Conservation (phyloP, 2,329 filamentous ascomycete genomes). For the Aspergillus sp. region DNA sequence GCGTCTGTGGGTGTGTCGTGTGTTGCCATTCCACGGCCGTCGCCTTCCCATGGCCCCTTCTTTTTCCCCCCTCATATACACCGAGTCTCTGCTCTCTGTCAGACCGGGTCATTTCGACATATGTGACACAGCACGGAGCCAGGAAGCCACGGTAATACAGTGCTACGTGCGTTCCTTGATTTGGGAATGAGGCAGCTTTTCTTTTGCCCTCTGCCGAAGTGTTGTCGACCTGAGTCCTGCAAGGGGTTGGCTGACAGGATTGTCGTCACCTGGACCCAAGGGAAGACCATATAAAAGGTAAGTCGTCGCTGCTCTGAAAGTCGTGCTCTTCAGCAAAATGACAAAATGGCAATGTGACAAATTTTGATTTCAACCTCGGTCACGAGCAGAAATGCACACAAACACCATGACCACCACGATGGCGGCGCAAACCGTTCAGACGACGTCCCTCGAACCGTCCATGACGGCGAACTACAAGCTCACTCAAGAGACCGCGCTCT, state of each 20-base stretch:
- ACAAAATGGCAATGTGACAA: not conserved
- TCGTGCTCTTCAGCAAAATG: not conserved
- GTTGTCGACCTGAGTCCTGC: not conserved
- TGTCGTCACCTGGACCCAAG: not conserved
- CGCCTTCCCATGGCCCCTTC: not conserved
- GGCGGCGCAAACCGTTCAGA: not conserved
- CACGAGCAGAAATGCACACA: not conserved
- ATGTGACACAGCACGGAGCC: not conserved
- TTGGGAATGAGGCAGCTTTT: not conserved
- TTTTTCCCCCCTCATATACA: not conserved
- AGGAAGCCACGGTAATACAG: not conserved
- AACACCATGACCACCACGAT: slow-evolving; percentile 13
- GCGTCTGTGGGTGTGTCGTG: too few relatives aligned
- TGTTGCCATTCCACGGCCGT: not conserved
- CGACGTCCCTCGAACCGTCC: not conserved
- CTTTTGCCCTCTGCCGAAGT: not conserved
- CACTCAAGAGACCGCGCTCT: slow-evolving; percentile 3
- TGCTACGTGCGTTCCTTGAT: not conserved
- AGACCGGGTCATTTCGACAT: not conserved
- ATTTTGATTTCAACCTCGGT: not conserved
- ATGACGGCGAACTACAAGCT: slow-evolving; percentile 6
- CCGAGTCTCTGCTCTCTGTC: not conserved
- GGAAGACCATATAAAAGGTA: not conserved
- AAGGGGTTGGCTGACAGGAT: not conserved
- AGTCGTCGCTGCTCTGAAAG: not conserved